phyloP scores from a whole-genome alignment of 1,284 basidiomycete genomes.

The Malassezia arunalokei region DNA sequence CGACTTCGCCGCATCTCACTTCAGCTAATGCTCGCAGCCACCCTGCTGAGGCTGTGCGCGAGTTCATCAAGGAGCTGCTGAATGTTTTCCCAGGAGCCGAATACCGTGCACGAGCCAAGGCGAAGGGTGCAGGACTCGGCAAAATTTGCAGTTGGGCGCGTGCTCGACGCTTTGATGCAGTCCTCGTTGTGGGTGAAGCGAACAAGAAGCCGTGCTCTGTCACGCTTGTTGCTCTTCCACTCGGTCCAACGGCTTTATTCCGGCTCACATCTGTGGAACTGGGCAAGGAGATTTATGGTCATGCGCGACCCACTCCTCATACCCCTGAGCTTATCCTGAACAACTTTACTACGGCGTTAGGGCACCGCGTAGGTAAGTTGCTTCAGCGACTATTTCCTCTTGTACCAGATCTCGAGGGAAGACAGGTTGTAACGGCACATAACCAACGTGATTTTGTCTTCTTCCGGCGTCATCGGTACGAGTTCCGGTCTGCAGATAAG shows the following conservation, averaged over 20 bases:
- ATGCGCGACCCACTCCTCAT: slow-evolving; percentile 81
- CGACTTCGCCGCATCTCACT: slow-evolving; percentile 29
- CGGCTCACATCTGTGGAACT: slow-evolving; percentile 78
- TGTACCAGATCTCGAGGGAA: slow-evolving; percentile 84
- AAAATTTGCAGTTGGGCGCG: slow-evolving; percentile 88
- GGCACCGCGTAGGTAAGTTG: slow-evolving; percentile 80
- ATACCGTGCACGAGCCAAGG: slow-evolving; percentile 76
- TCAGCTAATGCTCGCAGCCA: slow-evolving; percentile 55
- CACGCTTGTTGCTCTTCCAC: slow-evolving; percentile 77
- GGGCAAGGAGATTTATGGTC: slow-evolving; percentile 69
- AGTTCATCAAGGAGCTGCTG: slow-evolving; percentile 65
- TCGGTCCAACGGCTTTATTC: slow-evolving; percentile 91
- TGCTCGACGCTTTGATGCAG: slow-evolving; percentile 69
- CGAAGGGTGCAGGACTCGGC: slow-evolving; percentile 84
- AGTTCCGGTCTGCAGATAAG: slow-evolving; percentile 66
- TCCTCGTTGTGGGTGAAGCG: slow-evolving; percentile 89
- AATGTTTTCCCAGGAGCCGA: slow-evolving; percentile 89
- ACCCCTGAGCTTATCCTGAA: slow-evolving; percentile 92
- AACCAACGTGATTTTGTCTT: slow-evolving; percentile 98
- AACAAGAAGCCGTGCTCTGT: slow-evolving; percentile 64
- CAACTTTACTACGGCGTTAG: slow-evolving; percentile 84
- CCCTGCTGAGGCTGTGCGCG: slow-evolving; percentile 47
- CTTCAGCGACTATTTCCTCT: slow-evolving; percentile 92
- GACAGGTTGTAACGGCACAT: slow-evolving; percentile 93
- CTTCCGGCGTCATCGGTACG: slow-evolving; percentile 89